Conservation (phyloP, 768 basidiomycete genomes). For the Leccinum variicolor region DNA sequence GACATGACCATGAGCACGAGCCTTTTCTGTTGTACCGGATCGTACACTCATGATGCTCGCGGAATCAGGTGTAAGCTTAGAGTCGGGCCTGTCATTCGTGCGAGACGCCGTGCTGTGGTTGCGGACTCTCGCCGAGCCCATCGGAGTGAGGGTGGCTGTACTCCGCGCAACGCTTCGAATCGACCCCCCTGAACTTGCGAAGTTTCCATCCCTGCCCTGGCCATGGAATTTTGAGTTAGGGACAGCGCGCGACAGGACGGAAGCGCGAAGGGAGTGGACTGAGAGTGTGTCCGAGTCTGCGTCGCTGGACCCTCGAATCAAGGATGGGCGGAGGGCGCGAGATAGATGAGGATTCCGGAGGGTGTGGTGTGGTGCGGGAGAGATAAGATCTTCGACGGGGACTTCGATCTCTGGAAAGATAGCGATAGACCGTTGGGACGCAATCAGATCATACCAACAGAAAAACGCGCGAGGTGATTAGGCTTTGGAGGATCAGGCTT, state of each 20-base stretch:
- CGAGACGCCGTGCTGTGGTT: slow-evolving; percentile 27
- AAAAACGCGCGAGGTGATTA: neutral
- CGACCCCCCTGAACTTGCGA: slow-evolving; percentile 34
- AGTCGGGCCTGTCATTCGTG: slow-evolving; percentile 55
- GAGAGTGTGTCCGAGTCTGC: slow-evolving; percentile 40
- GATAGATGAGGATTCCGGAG: slow-evolving; percentile 26
- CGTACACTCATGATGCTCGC: slow-evolving; percentile 26
- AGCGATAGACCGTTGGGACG: neutral
- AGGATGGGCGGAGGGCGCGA: slow-evolving; percentile 25
- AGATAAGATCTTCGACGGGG: slow-evolving; percentile 67
- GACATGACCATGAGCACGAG: slow-evolving; percentile 12
- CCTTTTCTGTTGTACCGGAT: slow-evolving; percentile 24
- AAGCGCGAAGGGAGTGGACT: slow-evolving; percentile 47
- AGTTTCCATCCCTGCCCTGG: slow-evolving; percentile 21
- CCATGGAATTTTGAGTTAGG: slow-evolving; percentile 21
- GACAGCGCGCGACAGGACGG: slow-evolving; percentile 35
- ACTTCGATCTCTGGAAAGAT: slow-evolving; percentile 71
- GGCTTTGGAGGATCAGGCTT: neutral
- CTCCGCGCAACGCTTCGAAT: slow-evolving; percentile 47
- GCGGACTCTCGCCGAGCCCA: slow-evolving; percentile 17
- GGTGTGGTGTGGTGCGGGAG: slow-evolving; percentile 35
- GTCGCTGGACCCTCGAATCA: slow-evolving; percentile 26
- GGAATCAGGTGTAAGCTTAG: slow-evolving; percentile 61
- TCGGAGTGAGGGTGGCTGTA: slow-evolving; percentile 24
- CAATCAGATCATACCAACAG: neutral